Percentiles rank a stretch among this genome's conserved stretches.
phyloP scores from a whole-genome alignment of 352 stramenopile genomes.

The Blastocystis sp. region DNA sequence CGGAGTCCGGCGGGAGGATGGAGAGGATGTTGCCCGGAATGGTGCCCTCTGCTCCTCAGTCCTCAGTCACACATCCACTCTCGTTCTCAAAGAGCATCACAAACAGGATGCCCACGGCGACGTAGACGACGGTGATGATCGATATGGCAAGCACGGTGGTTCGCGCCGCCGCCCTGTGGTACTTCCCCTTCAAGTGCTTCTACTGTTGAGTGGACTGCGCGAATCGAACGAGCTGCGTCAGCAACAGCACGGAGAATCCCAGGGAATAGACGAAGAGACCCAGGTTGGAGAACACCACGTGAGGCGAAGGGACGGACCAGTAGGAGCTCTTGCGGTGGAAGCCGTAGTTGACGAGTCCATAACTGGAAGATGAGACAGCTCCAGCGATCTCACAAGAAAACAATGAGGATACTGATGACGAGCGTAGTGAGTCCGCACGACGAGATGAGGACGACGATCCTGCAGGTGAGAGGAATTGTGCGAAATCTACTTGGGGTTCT shows the following conservation, averaged over 20 bases:
- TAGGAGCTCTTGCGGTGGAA: neutral
- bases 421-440: constrained; percentile 54
- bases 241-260: constrained; percentile 34
- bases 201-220: neutral
- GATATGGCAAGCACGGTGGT: neutral
- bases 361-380: too few species aligned
- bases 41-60: neutral
- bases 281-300: constrained; percentile 53
- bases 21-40: constrained; percentile 50
- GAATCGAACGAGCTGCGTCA: constrained; percentile 42
- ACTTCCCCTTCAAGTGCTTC: constrained; percentile 29
- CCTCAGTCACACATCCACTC: neutral
- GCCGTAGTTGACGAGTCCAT: neutral
- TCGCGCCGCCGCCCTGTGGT: neutral
- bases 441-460: constrained; percentile 46
- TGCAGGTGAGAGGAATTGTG: too few species aligned
- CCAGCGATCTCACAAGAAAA: too few species aligned
- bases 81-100: neutral
- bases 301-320: neutral
- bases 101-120: neutral
- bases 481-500: too few species aligned
- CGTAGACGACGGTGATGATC: constrained; percentile 35
- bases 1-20: neutral
- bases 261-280: constrained; percentile 66
- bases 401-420: constrained; percentile 44